Evolutionary conservation across 2,329 filamentous ascomycete genomes (phyloP).

Genomic region (Aspergillus ibericus): DNA sequence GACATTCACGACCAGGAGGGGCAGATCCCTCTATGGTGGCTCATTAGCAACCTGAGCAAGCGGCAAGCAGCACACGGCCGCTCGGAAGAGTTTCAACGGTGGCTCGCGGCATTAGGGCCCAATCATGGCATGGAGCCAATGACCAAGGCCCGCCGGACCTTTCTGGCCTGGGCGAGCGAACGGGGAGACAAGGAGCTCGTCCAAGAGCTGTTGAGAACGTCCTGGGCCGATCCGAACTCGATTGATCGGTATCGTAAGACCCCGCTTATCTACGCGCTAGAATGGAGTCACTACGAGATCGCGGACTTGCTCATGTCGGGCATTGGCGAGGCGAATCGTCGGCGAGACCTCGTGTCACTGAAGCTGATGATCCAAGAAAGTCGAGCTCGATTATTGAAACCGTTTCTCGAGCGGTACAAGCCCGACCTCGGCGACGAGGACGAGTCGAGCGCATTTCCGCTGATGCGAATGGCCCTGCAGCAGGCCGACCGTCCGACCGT

Average conservation of each 20-base stretch:
- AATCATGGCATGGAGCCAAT: conserved; percentile 11
- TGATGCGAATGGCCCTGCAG: conserved; percentile 17
- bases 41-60: conserved; percentile 8
- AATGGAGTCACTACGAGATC: conserved; percentile 16
- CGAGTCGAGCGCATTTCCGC: conserved; percentile 9
- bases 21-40: conserved; percentile 17
- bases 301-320: conserved; percentile 15
- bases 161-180: conserved; percentile 19
- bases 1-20: conserved; percentile 17
- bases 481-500: conserved; percentile 19
- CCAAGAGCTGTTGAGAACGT: conserved; percentile 9
- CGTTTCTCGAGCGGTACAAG: conserved; percentile 16
- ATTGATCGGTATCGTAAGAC: conserved; percentile 18
- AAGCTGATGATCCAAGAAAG: conserved; percentile 15
- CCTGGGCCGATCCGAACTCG: conserved; percentile 17
- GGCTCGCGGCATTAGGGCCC: conserved; percentile 9
- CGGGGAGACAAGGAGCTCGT: conserved; percentile 11
- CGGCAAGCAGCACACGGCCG: not conserved
- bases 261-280: conserved; percentile 17
- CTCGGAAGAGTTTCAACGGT: conserved; percentile 6
- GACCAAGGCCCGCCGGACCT: conserved; percentile 17
- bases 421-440: conserved; percentile 11
- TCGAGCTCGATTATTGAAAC: conserved; percentile 13
- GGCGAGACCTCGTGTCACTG: conserved; percentile 13
- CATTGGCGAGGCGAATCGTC: not conserved